Conservation (phyloP, 371 early-diverging fungal genomes). For the Rhizopus microsporus region DNA sequence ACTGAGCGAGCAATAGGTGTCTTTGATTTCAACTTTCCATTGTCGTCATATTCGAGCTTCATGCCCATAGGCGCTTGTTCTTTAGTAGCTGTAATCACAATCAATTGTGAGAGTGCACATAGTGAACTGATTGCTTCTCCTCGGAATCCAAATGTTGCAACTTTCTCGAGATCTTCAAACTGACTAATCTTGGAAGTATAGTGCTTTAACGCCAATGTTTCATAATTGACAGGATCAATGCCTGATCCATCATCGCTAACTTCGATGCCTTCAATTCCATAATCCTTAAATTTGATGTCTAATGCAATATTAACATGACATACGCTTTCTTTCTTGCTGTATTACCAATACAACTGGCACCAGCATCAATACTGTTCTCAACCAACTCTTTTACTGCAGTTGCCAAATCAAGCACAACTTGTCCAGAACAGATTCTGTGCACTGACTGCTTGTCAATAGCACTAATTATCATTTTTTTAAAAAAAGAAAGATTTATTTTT, state of each 20-base stretch:
- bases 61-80: constrained; percentile 68
- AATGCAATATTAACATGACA: constrained; percentile 1
- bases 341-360: constrained; percentile 79
- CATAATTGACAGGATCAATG: constrained; percentile 64
- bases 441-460: constrained; percentile 53
- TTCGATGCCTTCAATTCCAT: constrained; percentile 75
- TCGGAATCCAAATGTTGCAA: constrained; percentile 81
- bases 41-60: constrained; percentile 67
- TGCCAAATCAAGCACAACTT: constrained; percentile 88
- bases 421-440: constrained; percentile 86
- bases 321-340: neutral
- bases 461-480: constrained; percentile 13
- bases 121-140: constrained; percentile 87
- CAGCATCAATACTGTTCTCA: constrained; percentile 97
- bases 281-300: constrained; percentile 82
- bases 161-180: constrained; percentile 70
- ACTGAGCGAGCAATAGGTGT: constrained; percentile 57
- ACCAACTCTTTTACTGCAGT: constrained; percentile 94
- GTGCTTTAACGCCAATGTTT: constrained; percentile 67
- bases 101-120: constrained; percentile 63
- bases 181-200: constrained; percentile 78
- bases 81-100: constrained; percentile 68
- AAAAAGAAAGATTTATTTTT: neutral
- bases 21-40: constrained; percentile 52
- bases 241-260: constrained; percentile 91